phyloP scores from a whole-genome alignment of 768 basidiomycete species.

The Baorangia bicolor region DNA sequence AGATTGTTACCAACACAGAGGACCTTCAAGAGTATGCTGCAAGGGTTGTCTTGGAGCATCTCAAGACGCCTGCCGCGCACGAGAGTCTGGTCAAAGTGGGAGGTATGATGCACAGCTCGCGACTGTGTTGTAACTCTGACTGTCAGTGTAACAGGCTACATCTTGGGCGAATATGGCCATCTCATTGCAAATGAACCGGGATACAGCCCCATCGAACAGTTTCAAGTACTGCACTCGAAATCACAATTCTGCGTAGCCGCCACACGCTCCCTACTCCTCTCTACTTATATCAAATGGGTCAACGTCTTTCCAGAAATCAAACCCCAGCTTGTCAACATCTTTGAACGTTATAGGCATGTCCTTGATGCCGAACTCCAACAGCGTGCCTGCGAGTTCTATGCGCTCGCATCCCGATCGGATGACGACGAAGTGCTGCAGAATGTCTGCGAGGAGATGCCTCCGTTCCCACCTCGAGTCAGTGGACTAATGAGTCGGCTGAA shows the following conservation, averaged over 20 bases:
- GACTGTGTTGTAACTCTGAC: conserved; percentile 10
- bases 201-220: conserved; percentile 92
- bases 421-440: conserved; percentile 93
- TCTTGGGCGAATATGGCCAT: conserved; percentile 98
- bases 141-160: conserved; percentile 65
- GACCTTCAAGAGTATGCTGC: conserved; percentile 97
- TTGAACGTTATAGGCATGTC: conserved; percentile 96
- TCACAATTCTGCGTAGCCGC: conserved; percentile 92
- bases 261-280: conserved; percentile 88
- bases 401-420: conserved; percentile 78
- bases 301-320: conserved; percentile 99
- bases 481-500: conserved; percentile 85
- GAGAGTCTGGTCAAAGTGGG: conserved; percentile 96
- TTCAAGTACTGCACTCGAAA: conserved; percentile 89
- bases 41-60: conserved; percentile 84
- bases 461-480: conserved; percentile 94
- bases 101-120: conserved; percentile 47
- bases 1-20: conserved; percentile 98
- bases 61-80: conserved; percentile 81
- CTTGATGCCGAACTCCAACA: conserved; percentile 97
- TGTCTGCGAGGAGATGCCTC: conserved; percentile 98
- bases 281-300: conserved; percentile 99
- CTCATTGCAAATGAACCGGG: conserved; percentile 94
- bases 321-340: conserved; percentile 87
- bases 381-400: conserved; percentile 96